Percentiles rank a stretch among this genome's conserved stretches.
Conservation (phyloP, 2,329 filamentous ascomycete species). For the Exophiala phaeomuriformis region DNA sequence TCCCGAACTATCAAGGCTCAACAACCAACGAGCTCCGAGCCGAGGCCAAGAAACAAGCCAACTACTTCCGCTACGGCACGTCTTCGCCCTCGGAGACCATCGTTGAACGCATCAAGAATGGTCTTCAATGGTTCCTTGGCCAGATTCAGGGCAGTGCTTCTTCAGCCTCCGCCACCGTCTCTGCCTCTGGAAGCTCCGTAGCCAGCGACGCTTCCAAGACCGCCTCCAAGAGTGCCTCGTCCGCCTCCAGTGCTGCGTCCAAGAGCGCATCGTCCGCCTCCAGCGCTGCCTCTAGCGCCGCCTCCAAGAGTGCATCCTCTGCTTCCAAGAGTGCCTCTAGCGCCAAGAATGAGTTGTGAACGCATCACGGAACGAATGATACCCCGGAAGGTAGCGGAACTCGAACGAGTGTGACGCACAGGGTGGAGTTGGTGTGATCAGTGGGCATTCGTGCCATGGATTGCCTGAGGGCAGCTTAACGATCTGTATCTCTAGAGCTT, state of each 20-base stretch:
- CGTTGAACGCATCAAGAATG: constrained; percentile 53
- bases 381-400: neutral
- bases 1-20: constrained; percentile 61
- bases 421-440: constrained; percentile 4
- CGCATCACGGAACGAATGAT: constrained; percentile 6
- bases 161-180: constrained; percentile 36
- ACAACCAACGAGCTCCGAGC: constrained; percentile 63
- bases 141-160: constrained; percentile 33
- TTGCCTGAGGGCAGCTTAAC: constrained; percentile 1
- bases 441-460: neutral
- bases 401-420: neutral
- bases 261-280: constrained; percentile 16
- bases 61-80: constrained; percentile 71
- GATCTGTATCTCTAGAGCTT: constrained; percentile 21
- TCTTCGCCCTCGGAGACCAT: constrained; percentile 58
- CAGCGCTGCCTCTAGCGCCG: constrained; percentile 10
- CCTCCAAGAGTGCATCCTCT: neutral
- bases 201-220: constrained; percentile 13
- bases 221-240: neutral
- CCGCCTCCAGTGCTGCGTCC: constrained; percentile 15
- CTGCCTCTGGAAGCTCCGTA: constrained; percentile 21
- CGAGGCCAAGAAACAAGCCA: constrained; percentile 63
- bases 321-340: constrained; percentile 18
- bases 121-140: constrained; percentile 42
- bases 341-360: constrained; percentile 22